phyloP scores from a whole-genome alignment of 805 yeast genomes.

The Kuraishia hungarica region DNA sequence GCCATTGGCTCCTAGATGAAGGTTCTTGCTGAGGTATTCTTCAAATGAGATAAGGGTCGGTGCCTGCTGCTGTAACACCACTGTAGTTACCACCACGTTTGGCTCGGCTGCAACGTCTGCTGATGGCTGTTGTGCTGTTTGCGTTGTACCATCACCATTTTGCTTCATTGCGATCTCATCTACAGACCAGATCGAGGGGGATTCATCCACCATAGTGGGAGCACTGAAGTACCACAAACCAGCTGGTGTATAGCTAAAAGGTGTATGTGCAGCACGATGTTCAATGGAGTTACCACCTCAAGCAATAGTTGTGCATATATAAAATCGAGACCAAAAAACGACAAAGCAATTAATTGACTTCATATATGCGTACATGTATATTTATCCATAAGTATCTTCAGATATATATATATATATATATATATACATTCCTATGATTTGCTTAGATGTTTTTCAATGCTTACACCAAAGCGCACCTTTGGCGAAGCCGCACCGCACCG shows the following conservation, averaged over 20 bases:
- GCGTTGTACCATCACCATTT: too few species aligned
- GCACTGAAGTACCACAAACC: background rate
- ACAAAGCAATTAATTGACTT: too few species aligned
- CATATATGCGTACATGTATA: too few species aligned
- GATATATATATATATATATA: too few species aligned
- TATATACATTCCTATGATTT: too few species aligned
- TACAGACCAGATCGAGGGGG: background rate
- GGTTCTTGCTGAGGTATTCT: background rate
- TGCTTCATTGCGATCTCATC: background rate
- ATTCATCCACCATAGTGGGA: background rate
- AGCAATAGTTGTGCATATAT: background rate
- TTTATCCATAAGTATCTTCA: too few species aligned
- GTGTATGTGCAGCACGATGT: background rate
- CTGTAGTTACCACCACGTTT: background rate
- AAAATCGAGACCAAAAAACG: too few species aligned
- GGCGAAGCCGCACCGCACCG: too few species aligned
- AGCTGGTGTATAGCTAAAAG: background rate
- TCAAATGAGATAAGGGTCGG: conserved; percentile 1
- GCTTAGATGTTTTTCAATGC: too few species aligned
- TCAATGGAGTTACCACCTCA: background rate
- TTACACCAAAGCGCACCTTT: too few species aligned
- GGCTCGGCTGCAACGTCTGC: conserved; percentile 6
- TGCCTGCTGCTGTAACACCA: background rate
- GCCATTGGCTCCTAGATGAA: background rate
- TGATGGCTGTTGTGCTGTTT: background rate